Evolutionary conservation across 495 filamentous ascomycete genomes (phyloP).

Genomic region (Penicillium diatomitis): DNA sequence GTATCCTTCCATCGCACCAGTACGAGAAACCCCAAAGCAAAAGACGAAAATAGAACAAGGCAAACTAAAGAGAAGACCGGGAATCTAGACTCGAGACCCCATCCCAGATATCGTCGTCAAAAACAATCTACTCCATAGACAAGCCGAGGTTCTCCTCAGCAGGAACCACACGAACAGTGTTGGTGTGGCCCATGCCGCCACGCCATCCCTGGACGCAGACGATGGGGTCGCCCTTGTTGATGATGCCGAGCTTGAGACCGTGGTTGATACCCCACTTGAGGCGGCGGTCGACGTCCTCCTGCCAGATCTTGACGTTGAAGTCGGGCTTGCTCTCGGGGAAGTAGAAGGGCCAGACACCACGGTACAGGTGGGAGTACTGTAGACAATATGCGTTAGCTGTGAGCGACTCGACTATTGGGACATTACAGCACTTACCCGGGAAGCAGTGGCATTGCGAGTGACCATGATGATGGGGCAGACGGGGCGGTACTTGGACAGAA

Average conservation of each 20-base stretch:
- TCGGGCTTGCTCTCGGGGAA: slow-evolving; percentile 91
- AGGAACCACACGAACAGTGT: slow-evolving; percentile 72
- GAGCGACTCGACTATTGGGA: neutral
- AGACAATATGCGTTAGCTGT: slow-evolving; percentile 8
- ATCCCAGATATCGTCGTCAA: slow-evolving; percentile 5
- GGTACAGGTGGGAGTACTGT: slow-evolving; percentile 86
- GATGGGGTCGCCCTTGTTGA: slow-evolving; percentile 74
- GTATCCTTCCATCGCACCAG: slow-evolving; percentile 20
- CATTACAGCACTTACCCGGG: slow-evolving; percentile 45
- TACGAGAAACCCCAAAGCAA: slow-evolving; percentile 6
- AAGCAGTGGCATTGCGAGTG: slow-evolving; percentile 72
- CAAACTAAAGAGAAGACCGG: slow-evolving; percentile 3
- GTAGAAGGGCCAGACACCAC: slow-evolving; percentile 93
- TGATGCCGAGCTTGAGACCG: slow-evolving; percentile 74
- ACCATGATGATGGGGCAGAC: slow-evolving; percentile 99
- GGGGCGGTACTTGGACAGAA: slow-evolving; percentile 95
- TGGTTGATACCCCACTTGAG: slow-evolving; percentile 89
- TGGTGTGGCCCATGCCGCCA: slow-evolving; percentile 96
- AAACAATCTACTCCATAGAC: slow-evolving; percentile 24
- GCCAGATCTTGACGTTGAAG: slow-evolving; percentile 83
- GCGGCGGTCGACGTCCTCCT: slow-evolving; percentile 94
- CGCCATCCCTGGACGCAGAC: slow-evolving; percentile 97
- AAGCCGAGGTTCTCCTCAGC: slow-evolving; percentile 56
- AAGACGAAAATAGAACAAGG: neutral
- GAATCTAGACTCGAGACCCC: slow-evolving; percentile 9